Conservation (phyloP, 129 eudicot genomes). For the Pulicaria dysenterica region DNA sequence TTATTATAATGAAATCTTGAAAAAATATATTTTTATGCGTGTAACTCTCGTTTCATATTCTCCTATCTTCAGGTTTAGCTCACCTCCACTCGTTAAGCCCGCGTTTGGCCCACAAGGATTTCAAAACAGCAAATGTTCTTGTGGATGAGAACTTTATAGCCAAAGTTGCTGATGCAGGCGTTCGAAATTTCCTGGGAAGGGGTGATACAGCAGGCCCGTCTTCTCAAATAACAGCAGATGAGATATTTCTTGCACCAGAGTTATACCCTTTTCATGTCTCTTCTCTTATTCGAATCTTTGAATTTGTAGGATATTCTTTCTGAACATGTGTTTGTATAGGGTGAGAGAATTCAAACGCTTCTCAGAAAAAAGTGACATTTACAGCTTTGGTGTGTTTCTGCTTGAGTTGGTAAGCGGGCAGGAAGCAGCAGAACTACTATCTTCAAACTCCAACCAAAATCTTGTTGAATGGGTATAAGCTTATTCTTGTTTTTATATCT, state of each 20-base stretch:
- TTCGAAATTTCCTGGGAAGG: slow-evolving; percentile 79
- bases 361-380: slow-evolving; percentile 83
- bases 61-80: slow-evolving; percentile 61
- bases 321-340: slow-evolving; percentile 45
- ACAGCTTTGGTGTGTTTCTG: slow-evolving; percentile 89
- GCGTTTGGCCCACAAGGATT: slow-evolving; percentile 90
- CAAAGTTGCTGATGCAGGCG: slow-evolving; percentile 94
- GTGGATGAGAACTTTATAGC: slow-evolving; percentile 94
- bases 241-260: slow-evolving; percentile 91
- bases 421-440: slow-evolving; percentile 59
- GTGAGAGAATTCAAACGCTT: slow-evolving; percentile 76
- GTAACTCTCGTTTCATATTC: slow-evolving; percentile 30
- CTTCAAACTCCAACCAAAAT: slow-evolving; percentile 61
- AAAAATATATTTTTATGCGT: neutral
- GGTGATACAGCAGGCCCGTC: slow-evolving; percentile 74
- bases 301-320: slow-evolving; percentile 1
- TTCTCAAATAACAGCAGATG: slow-evolving; percentile 72
- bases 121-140: slow-evolving; percentile 90
- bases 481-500: neutral
- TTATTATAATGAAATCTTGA: neutral
- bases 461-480: slow-evolving; percentile 72
- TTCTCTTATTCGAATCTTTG: neutral
- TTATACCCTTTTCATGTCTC: slow-evolving; percentile 36
- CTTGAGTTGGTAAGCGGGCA: slow-evolving; percentile 84
- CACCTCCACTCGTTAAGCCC: slow-evolving; percentile 92